Evolutionary conservation across 2,329 filamentous ascomycete species (phyloP).

Genomic region (Thielaviopsis euricoi): DNA sequence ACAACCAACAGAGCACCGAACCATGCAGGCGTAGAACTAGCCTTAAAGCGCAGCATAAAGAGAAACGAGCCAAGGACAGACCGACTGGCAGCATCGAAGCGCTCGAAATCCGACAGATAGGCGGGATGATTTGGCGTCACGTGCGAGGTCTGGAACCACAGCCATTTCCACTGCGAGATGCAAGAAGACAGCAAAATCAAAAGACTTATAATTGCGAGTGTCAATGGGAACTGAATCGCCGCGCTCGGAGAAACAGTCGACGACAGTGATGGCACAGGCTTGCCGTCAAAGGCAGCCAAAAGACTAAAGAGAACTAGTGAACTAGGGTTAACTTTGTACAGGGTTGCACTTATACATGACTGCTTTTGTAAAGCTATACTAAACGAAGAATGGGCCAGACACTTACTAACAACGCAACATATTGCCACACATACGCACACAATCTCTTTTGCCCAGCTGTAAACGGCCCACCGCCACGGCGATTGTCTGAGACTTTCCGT

Average conservation of each 20-base stretch:
- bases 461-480: neutral
- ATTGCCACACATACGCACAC: conserved; percentile 2
- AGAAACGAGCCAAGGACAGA: conserved; percentile 14
- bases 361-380: too few species aligned
- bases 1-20: conserved; percentile 15
- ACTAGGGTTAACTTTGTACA: neutral
- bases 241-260: conserved; percentile 17
- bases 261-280: conserved; percentile 14
- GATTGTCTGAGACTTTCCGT: neutral
- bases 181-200: conserved; percentile 16
- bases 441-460: conserved; percentile 3
- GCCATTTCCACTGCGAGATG: conserved; percentile 20
- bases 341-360: too few species aligned
- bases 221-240: conserved; percentile 17
- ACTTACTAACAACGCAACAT: conserved; percentile 5
- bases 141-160: conserved; percentile 16
- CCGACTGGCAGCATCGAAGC: conserved; percentile 17
- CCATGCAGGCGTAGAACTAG: conserved; percentile 15
- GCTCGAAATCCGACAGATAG: conserved; percentile 16
- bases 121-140: conserved; percentile 8
- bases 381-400: neutral
- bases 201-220: conserved; percentile 16
- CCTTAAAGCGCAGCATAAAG: conserved; percentile 14
- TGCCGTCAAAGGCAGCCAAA: conserved; percentile 12
- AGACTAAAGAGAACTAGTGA: conserved; percentile 8